A percentile compares a stretch with the other conserved stretches of the same genome.
phyloP scores from a whole-genome alignment of 73 alveolate genomes.

The Paraurostyla sp. region DNA sequence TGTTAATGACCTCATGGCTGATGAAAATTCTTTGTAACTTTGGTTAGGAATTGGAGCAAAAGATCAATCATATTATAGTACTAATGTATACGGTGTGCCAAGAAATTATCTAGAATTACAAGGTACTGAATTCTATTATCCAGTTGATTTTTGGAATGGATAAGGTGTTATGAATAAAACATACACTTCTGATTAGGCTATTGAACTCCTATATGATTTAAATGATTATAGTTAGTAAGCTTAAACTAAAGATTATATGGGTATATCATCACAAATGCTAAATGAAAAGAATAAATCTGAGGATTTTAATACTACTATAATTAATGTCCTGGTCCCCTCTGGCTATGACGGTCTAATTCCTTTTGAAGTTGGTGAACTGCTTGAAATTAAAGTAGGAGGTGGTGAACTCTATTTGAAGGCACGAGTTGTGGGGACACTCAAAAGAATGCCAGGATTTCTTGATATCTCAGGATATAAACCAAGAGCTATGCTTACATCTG shows the following conservation, averaged over 20 bases:
- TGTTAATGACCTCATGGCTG: background rate
- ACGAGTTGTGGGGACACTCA: constrained; percentile 36
- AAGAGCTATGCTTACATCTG: background rate
- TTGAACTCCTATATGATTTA: background rate
- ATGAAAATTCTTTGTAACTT: background rate
- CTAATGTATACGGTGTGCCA: constrained; percentile 8
- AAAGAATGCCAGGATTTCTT: constrained; percentile 36
- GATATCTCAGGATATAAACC: constrained; percentile 48
- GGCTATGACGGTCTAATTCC: constrained; percentile 31
- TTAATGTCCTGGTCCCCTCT: constrained; percentile 17
- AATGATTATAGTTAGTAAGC: background rate
- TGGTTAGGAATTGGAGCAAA: background rate
- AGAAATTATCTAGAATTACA: constrained; percentile 10
- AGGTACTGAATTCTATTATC: constrained; percentile 7
- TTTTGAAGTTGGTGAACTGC: constrained; percentile 12
- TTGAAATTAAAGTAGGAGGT: background rate
- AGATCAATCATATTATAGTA: background rate
- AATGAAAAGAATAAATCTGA: background rate
- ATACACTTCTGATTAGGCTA: background rate
- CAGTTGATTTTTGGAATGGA: constrained; percentile 15
- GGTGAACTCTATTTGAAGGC: background rate
- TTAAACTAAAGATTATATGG: background rate
- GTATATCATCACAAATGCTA: background rate
- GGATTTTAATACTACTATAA: too few species aligned
- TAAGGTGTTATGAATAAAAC: constrained; percentile 1